Conservation (phyloP, 2,329 filamentous ascomycete species). For the Alternaria metachromatica region DNA sequence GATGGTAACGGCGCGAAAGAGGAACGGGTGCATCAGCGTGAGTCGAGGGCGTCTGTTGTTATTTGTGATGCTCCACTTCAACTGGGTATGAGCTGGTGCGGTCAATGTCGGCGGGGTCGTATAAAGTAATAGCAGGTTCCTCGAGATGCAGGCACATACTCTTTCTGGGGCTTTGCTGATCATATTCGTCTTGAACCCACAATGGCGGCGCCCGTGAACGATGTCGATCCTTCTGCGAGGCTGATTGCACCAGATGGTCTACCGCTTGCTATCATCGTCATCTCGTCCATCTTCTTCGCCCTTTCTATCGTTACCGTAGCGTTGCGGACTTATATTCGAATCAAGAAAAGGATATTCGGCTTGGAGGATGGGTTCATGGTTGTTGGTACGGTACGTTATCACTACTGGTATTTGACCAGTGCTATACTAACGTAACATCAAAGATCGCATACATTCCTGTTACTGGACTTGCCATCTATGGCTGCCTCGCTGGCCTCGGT, state of each 20-base stretch:
- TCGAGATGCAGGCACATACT: not conserved
- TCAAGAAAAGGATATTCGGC: constrained; percentile 22
- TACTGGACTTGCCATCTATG: not conserved
- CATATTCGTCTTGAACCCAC: not conserved
- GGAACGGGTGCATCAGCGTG: not conserved
- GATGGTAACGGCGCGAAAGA: not conserved
- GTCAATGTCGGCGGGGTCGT: not conserved
- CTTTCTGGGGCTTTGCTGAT: not conserved
- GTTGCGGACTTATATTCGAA: constrained; percentile 24
- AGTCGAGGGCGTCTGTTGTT: not conserved
- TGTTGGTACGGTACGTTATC: constrained; percentile 12
- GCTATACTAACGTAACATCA: not conserved
- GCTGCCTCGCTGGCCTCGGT: constrained; percentile 23
- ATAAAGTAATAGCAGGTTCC: not conserved
- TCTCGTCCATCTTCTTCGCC: constrained; percentile 20
- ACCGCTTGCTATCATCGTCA: constrained; percentile 24
- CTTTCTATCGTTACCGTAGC: constrained; percentile 24
- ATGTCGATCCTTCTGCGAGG: constrained; percentile 18
- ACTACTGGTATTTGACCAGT: no score
- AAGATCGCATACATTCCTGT: not conserved
- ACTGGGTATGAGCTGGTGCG: not conserved
- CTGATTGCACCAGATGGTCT: constrained; percentile 22
- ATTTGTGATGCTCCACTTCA: not conserved
- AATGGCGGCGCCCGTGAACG: not conserved
- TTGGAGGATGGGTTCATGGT: constrained; percentile 27